Evolutionary conservation across 1,284 basidiomycete genomes (phyloP), one percentile per base, ranked within the genome.

Genomic region (Peniophora sp.): DNA sequence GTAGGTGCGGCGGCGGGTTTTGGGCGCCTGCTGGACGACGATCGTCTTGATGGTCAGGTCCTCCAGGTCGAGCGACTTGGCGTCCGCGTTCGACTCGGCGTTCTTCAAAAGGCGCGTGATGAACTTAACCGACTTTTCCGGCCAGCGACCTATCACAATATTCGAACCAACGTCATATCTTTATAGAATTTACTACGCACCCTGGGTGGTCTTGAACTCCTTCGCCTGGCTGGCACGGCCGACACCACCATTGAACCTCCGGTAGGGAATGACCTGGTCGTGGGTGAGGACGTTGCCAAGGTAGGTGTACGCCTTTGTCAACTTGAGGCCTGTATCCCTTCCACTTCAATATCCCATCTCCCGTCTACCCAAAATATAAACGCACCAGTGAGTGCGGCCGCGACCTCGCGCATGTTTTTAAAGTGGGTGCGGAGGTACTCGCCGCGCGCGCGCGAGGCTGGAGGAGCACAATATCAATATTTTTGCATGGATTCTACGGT

Each of bases 371-470:
- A 32, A 32, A 5, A 34, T 12, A 14, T 17, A 15, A 9, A 73
- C 78, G 60, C 61, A 90, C 92, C 91, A 60, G 84, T 83, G 58
- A 95, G 76, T 59, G 88, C 91, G 62, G 91, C 90, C 51, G 85
- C 88, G 53, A 96, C 92, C 73, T 93, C 93, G 63, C 95, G 90
- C 85, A 97, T 98, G 85, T 99, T 99, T 89, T 99, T 99, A 86
- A 97, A 99, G 79, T 99, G 97, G 54, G 96, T 97, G 63, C 95
- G 91, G 67, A 98, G 85, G 81, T 98, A 97, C 77, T 95, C 89
- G 64, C 95, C 95, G 66, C 91, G 88, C 57, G 95, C 90, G 67
- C 83, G 88, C 64, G 93, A 85, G 70, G 89, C 92, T 95, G 59
- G 45, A 55, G 54, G 54, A 49, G 57, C 54, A 52, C 55, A 56